These are phyloP conservation scores for Pseudocercospora fijiensis DNA, from an alignment of 2,329 filamentous ascomycete species.

Conservation along the genomic window DNA sequence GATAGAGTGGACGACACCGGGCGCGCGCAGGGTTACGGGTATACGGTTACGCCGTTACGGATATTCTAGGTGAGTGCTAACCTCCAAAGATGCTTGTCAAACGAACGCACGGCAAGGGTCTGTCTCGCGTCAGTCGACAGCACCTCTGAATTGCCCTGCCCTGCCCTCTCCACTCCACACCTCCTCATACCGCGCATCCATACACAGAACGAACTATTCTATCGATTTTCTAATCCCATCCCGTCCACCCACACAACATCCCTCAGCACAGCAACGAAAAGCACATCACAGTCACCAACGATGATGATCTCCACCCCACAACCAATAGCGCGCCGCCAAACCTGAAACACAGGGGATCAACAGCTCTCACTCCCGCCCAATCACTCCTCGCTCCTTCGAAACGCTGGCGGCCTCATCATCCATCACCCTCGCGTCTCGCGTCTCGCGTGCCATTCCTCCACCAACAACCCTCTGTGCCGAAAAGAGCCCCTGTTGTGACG, in stretches of 20 bases:
- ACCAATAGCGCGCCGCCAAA: background rate
- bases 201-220: too few relatives aligned
- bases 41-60: background rate
- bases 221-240: too few relatives aligned
- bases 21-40: background rate
- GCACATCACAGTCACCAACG: background rate
- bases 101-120: background rate
- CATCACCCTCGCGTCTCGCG: too few relatives aligned
- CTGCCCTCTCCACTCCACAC: too few relatives aligned
- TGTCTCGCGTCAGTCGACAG: background rate
- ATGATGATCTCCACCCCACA: background rate
- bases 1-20: background rate
- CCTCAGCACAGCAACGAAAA: background rate
- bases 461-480: too few relatives aligned
- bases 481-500: too few relatives aligned
- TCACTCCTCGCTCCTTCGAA: background rate
- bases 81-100: background rate
- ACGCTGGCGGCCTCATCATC: background rate
- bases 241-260: background rate
- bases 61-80: background rate
- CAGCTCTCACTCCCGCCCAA: background rate
- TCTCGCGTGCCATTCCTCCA: too few relatives aligned
- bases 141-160: background rate
- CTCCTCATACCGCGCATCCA: too few relatives aligned
- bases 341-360: background rate